Base-by-base conservation (phyloP, 78 protist genomes). In the Dictyostelium brefeldianum region DNA sequence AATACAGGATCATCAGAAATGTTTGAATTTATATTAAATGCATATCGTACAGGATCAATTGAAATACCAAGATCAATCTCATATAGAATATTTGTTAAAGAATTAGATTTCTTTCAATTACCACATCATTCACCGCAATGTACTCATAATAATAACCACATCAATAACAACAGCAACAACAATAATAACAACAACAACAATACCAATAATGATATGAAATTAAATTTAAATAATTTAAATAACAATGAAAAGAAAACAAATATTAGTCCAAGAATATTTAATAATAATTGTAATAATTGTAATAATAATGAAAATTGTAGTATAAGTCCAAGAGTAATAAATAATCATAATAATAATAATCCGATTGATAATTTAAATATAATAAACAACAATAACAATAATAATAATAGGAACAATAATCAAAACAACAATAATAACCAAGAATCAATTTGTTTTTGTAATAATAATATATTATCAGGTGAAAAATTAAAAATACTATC, bases 61-160 rank as follows among this genome's bases (percentile, higher is more conserved):
- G 81, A 54, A 5, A 10, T 64, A 20, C 77, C 74, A 6, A 51
- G 59, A 18, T 31, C 29, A 14, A 56, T 78, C 7, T 70, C 83
- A 18, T 51, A 74, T 50, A 29, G 27, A 47, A 80, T 75, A 48
- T 80, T 87, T 57, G 31, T 27, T 12, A 64, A 59, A 20, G 93
- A 87, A 54, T 22, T 87, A 18, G 93, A 87, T 36, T 87, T 18
- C 31, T 87, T 87, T 64, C 93, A 87, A 51, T 7, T 87, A 12
- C 93, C 93, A 50, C 53, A 54, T 36, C 83, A 64, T 27, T 15
- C n/a, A 31, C 5, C 51, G 1, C 70, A 62, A 62, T 62, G 70
- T 31, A 31, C 78, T 47, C 27, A n/a, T 22, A 75, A 75, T 25
- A 75, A 22, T 29, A 47, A 47, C 1, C 22, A 48, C 14, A 29